Evolutionary conservation across 169 alveolate species (phyloP).

Genomic region (Cytauxzoon felis): DNA sequence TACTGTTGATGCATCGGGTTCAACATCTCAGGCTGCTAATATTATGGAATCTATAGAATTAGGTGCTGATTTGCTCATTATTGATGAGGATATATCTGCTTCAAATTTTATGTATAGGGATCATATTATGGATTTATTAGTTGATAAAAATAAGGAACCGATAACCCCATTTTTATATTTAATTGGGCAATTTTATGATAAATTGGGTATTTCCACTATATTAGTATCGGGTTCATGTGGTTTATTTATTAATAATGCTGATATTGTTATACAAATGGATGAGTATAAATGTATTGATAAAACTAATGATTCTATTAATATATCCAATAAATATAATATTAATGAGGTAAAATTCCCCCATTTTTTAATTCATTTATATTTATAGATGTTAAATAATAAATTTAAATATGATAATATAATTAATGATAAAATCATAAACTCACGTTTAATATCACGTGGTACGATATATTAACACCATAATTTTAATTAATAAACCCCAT

Average conservation of each 20-base stretch:
- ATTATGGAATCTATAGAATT: conserved; percentile 76
- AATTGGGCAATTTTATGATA: conserved; percentile 38
- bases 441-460: conserved; percentile 17
- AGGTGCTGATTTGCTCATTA: conserved; percentile 65
- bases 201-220: conserved; percentile 51
- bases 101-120: conserved; percentile 60
- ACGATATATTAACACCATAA: background rate
- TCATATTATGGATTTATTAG: conserved; percentile 43
- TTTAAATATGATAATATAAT: background rate
- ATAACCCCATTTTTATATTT: conserved; percentile 40
- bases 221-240: conserved; percentile 64
- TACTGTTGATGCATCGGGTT: conserved; percentile 74
- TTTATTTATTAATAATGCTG: conserved; percentile 51
- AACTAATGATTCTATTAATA: conserved; percentile 8
- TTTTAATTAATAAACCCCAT: too few relatives aligned
- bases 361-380: background rate
- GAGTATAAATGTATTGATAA: conserved; percentile 41
- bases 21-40: conserved; percentile 78
- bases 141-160: conserved; percentile 43
- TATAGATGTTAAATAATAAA: background rate
- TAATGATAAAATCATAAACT: conserved; percentile 5
- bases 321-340: background rate
- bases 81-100: conserved; percentile 76
- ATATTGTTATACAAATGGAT: conserved; percentile 61
- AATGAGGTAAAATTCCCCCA: background rate